Evolutionary conservation across 179 eudicot genomes (phyloP).

Genomic region (Beta corolliflora): DNA sequence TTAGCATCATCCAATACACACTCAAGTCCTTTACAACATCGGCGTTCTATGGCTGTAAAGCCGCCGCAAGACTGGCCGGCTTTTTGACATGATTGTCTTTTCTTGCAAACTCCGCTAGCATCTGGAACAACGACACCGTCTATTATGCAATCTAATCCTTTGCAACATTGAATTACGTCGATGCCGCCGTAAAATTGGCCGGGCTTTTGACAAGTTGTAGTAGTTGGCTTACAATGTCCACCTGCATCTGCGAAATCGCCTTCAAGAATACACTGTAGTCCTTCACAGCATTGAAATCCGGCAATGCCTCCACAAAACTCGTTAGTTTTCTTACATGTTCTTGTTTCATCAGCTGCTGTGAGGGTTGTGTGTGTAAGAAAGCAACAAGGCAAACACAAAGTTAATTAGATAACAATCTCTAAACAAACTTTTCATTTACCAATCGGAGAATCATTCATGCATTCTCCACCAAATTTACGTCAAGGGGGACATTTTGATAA

Average conservation of each 20-base stretch:
- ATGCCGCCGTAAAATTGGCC: constrained; percentile 18
- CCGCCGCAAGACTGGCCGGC: neutral
- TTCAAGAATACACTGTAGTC: constrained; percentile 13
- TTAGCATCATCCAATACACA: neutral
- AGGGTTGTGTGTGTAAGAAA: neutral
- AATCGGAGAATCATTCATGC: no score
- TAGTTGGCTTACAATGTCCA: neutral
- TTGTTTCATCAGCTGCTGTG: neutral
- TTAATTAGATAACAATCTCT: no score
- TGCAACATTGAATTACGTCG: constrained; percentile 17
- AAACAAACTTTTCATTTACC: no score
- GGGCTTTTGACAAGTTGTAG: neutral
- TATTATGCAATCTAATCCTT: neutral
- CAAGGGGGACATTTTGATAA: no score
- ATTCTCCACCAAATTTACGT: no score
- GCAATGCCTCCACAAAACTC: constrained; percentile 26
- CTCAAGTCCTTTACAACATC: neutral
- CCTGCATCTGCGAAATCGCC: constrained; percentile 23
- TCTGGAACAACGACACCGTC: constrained; percentile 6
- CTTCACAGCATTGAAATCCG: constrained; percentile 22
- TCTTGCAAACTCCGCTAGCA: constrained; percentile 16
- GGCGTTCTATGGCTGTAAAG: neutral
- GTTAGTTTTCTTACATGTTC: neutral
- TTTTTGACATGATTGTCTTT: neutral
- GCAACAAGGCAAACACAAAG: neutral